phyloP scores from a whole-genome alignment of 129 eudicot species.

The Pulicaria dysenterica region DNA sequence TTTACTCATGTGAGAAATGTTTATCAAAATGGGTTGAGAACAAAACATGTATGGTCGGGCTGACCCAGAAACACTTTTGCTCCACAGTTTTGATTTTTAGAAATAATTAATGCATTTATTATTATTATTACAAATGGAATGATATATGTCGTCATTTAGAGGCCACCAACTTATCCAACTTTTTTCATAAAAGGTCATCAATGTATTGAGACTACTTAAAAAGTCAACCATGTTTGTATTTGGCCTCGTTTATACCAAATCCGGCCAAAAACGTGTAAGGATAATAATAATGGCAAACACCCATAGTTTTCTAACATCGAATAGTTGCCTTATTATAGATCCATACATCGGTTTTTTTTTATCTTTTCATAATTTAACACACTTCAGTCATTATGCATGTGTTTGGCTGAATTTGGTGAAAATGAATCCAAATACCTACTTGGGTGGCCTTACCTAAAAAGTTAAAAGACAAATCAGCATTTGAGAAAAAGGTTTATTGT shows the following conservation, averaged over 20 bases:
- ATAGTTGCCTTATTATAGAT: background rate
- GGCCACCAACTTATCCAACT: background rate
- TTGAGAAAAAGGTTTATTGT: no score
- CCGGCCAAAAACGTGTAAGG: background rate
- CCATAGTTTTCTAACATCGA: background rate
- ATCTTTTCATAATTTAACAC: background rate
- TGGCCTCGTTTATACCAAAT: background rate
- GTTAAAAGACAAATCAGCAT: background rate
- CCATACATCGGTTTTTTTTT: background rate
- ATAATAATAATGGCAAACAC: background rate
- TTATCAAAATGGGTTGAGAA: background rate
- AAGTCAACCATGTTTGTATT: background rate
- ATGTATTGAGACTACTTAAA: background rate
- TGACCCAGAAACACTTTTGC: background rate
- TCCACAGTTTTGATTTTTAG: background rate
- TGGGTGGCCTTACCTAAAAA: background rate
- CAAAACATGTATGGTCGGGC: background rate
- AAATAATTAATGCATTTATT: background rate
- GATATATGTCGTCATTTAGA: background rate
- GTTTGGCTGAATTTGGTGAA: background rate
- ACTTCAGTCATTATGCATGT: background rate
- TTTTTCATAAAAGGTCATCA: background rate
- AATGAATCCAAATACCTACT: background rate
- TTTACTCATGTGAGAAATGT: conserved; percentile 1
- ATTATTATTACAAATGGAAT: background rate